A percentile compares a stretch with the other conserved stretches of the same genome.
phyloP scores from a whole-genome alignment of 176 grass and related monocot species.

The Oryza rufipogon region DNA sequence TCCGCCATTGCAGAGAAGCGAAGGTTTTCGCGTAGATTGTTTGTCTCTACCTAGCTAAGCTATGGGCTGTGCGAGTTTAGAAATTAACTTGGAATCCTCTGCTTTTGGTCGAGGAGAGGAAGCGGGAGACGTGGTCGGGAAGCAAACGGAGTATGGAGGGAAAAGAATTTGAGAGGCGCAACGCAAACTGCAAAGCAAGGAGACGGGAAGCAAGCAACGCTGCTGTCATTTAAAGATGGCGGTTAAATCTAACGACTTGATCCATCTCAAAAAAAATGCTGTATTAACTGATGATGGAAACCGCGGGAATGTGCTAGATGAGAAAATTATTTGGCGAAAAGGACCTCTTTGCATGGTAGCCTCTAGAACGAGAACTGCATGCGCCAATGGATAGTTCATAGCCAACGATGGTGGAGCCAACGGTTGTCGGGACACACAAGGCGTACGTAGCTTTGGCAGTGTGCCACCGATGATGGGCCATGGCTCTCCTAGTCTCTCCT shows the following conservation, averaged over 20 bases:
- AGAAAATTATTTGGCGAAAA: conserved; percentile 3
- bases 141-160: conserved; percentile 33
- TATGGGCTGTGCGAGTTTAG: neutral
- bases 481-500: neutral
- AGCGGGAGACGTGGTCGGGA: conserved; percentile 52
- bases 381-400: neutral
- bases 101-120: conserved; percentile 51
- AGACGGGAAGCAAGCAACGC: neutral
- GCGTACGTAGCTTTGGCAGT: neutral
- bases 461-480: conserved; percentile 5
- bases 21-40: conserved; percentile 20
- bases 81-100: conserved; percentile 40
- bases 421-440: neutral
- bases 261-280: neutral
- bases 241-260: neutral
- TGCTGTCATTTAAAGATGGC: conserved; percentile 31
- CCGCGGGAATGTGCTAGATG: conserved; percentile 43
- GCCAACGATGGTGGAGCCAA: conserved; percentile 29
- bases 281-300: conserved; percentile 37
- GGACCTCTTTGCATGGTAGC: conserved; percentile 10
- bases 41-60: neutral
- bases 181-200: conserved; percentile 24
- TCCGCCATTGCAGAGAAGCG: conserved; percentile 34
- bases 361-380: conserved; percentile 28
- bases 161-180: conserved; percentile 53